Evolutionary conservation across 2,329 filamentous ascomycete species (phyloP), one percentile per base, ranked within the genome.

Genomic region (Tothia fuscella): DNA sequence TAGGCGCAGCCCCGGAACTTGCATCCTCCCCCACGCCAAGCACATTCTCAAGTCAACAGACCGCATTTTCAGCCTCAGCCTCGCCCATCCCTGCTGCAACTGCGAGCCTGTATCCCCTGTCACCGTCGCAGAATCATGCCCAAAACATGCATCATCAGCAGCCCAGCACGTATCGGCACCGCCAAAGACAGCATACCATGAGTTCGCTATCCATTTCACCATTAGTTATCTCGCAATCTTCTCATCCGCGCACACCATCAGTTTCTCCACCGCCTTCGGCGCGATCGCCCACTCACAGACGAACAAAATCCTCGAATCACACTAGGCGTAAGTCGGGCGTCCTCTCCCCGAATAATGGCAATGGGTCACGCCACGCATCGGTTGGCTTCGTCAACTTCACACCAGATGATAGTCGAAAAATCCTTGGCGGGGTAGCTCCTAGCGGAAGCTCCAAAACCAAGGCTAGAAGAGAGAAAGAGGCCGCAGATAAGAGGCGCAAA

Each of bases 401-500:
- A 1, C 80, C 86, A 1, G 68, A 72, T 38, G 88, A 98, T 59
- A 80, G 78, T 52, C 67, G 72, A 12, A 76, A 82, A 55, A 79
- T 98, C 32, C 75, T 98, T 60, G 85, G 76, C 6, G 89, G 88
- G 4, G 91, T 98, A 10, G 91, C 91, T 34, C 89, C 89, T 1
- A 88, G 81, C 49, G 91, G 91, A 7, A 87, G 80, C 51, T 83
- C 77, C 50, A 96, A 96, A 72, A 96, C 91, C 6, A 95, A 95
- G 58, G 86, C 86, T n/a, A 67, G 87, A 42, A 68, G 91, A 38
- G 89, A 96, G 60, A 82, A 85, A 58, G 89, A 95, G 64, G 85
- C 85, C 2, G 69, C 74, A 41, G 89, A 95, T 55, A 79, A 80
- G 61, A 69, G 83, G 52, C 65, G 79, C 50, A 71, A 73, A 56